Conservation (phyloP, 129 eudicot genomes). For the Saposhnikovia divaricata region DNA sequence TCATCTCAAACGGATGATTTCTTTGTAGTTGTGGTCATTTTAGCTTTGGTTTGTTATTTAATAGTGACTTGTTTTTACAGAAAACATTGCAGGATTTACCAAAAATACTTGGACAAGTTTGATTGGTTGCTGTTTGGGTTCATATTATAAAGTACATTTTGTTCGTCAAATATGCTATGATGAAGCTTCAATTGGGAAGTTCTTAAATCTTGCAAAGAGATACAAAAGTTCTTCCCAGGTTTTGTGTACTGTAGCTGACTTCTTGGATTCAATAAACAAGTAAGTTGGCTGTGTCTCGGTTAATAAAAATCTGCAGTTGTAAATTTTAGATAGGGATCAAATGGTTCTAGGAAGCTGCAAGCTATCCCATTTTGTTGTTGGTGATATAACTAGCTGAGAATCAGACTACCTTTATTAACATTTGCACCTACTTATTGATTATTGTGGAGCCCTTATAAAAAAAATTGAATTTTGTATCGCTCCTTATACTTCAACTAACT, state of each 20-base stretch:
- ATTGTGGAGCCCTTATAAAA: not conserved
- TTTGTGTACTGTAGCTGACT: conserved; percentile 67
- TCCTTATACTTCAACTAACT: conserved; percentile 4
- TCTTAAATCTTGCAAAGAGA: conserved; percentile 49
- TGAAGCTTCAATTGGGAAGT: conserved; percentile 33
- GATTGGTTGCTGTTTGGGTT: conserved; percentile 65
- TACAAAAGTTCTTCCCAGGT: conserved; percentile 57
- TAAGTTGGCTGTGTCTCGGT: conserved; percentile 28
- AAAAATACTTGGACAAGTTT: conserved; percentile 52
- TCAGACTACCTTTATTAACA: not conserved
- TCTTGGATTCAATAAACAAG: conserved; percentile 54
- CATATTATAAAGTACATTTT: conserved; percentile 36
- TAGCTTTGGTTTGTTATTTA: conserved; percentile 12
- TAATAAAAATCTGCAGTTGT: not conserved
- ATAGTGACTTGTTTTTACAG: conserved; percentile 23
- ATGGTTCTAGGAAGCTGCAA: not conserved
- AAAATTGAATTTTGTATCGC: not conserved
- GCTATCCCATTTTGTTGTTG: not conserved
- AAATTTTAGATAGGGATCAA: not conserved
- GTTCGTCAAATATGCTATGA: conserved; percentile 17
- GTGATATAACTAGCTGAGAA: not conserved
- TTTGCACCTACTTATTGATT: not conserved
- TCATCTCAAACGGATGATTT: not conserved
- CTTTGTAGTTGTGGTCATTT: not conserved
- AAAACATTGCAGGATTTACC: conserved; percentile 26